Conservation (phyloP, 345 rosid species). For the Gossypium mustelinum region DNA sequence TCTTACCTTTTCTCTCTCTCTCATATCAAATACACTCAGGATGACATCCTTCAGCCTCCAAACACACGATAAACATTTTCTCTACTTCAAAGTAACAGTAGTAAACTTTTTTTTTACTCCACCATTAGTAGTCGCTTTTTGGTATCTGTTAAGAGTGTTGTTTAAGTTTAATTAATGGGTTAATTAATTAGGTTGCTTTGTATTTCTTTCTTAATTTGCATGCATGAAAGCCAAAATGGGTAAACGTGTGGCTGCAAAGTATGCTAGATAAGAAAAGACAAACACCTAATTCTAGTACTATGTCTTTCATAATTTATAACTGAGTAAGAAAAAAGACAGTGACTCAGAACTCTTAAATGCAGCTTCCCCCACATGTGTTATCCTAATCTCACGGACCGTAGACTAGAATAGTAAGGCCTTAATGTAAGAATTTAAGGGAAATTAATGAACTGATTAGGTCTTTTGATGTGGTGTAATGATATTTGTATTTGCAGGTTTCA, state of each 20-base stretch:
- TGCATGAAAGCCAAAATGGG: constrained; percentile 16
- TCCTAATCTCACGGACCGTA: neutral
- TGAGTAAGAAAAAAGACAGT: neutral
- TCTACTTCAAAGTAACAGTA: neutral
- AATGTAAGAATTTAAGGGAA: no score
- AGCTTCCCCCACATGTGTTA: neutral
- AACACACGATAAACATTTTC: constrained; percentile 22
- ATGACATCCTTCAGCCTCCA: constrained; percentile 16
- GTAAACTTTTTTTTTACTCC: neutral
- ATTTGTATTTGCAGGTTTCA: constrained; percentile 55
- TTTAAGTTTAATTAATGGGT: neutral
- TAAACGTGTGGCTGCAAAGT: neutral
- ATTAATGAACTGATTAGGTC: no score
- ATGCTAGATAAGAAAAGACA: neutral
- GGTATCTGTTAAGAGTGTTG: neutral
- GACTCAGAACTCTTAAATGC: constrained; percentile 4
- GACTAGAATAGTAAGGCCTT: no score
- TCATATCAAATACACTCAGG: constrained; percentile 9
- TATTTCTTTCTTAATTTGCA: neutral
- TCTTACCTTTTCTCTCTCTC: neutral
- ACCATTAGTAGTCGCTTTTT: neutral
- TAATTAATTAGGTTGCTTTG: neutral
- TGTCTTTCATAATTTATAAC: constrained; percentile 9
- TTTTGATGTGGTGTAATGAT: neutral
- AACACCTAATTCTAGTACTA: constrained; percentile 5